A percentile compares a stretch with the other conserved stretches of the same genome.
phyloP scores from a whole-genome alignment of 257 asterid genomes.

The Nyctanthes arbortristis region DNA sequence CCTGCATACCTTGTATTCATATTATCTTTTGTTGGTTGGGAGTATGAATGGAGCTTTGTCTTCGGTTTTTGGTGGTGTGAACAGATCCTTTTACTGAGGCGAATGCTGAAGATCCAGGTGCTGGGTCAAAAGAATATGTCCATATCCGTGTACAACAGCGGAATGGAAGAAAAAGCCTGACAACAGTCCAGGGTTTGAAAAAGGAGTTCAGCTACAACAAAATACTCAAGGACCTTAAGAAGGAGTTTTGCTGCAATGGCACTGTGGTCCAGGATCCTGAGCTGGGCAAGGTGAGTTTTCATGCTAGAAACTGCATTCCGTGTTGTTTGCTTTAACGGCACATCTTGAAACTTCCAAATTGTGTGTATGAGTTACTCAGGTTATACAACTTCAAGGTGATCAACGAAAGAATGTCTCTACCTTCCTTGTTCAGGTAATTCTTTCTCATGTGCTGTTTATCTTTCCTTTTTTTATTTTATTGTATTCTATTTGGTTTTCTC shows the following conservation, averaged over 20 bases:
- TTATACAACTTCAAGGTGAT: conserved; percentile 64
- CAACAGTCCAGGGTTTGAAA: conserved; percentile 81
- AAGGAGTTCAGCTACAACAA: conserved; percentile 80
- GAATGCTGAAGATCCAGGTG: conserved; percentile 75
- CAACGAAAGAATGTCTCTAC: conserved; percentile 61
- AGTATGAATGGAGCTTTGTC: not conserved
- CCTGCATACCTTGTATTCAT: too few species aligned
- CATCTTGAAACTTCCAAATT: not conserved
- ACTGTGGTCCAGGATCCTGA: conserved; percentile 86
- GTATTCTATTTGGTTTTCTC: not conserved
- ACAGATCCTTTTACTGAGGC: conserved; percentile 90
- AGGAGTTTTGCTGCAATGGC: conserved; percentile 89
- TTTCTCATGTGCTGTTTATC: not conserved
- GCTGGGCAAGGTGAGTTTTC: conserved; percentile 62
- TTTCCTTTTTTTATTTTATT: not conserved
- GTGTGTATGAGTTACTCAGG: conserved; percentile 22
- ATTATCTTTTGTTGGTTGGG: too few species aligned
- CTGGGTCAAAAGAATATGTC: conserved; percentile 78
- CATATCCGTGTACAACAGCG: conserved; percentile 85
- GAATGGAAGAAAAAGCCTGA: conserved; percentile 82
- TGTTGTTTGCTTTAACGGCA: not conserved
- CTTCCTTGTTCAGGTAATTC: conserved; percentile 52
- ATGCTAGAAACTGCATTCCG: not conserved
- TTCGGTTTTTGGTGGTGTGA: not conserved
- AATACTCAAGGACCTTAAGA: conserved; percentile 83